A percentile compares a stretch with the other conserved stretches of the same genome.
These are phyloP conservation scores for Artemisia annua DNA, from an alignment of 129 eudicot genomes.

Conservation along the genomic window DNA sequence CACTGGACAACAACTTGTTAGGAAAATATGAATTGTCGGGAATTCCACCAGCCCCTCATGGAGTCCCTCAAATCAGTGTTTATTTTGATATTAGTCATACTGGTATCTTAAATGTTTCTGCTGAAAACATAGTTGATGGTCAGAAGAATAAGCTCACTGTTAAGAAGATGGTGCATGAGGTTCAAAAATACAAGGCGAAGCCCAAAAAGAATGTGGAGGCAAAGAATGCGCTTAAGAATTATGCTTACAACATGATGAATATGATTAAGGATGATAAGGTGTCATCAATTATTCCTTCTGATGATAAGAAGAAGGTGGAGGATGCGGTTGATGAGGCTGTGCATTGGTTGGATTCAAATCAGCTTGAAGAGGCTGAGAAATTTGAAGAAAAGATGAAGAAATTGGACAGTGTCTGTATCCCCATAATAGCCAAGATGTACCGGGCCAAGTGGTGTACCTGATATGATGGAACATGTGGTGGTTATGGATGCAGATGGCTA, in stretches of 20 bases:
- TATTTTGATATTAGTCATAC: conserved; percentile 21
- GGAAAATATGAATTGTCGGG: conserved; percentile 36
- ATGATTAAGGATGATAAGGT: conserved; percentile 2
- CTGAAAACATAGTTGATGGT: conserved; percentile 55
- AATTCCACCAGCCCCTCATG: conserved; percentile 14
- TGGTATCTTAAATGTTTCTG: conserved; percentile 51
- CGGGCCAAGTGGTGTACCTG: conserved; percentile 7
- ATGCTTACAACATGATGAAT: conserved; percentile 18
- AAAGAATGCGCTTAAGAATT: conserved; percentile 10
- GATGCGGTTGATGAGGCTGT: conserved; percentile 20
- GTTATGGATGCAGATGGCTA: background rate
- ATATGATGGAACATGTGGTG: background rate
- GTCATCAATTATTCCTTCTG: background rate
- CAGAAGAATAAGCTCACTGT: conserved; percentile 55
- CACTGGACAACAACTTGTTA: conserved; percentile 36
- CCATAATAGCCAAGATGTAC: conserved; percentile 11
- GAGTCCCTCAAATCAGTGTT: background rate
- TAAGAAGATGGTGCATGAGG: conserved; percentile 52
- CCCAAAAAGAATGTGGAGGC: conserved; percentile 13
- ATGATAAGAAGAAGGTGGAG: conserved; percentile 22
- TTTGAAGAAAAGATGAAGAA: conserved; percentile 16
- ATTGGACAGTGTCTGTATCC: conserved; percentile 13
- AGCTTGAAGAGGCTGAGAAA: conserved; percentile 12
- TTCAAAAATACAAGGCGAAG: conserved; percentile 16
- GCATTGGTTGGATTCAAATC: conserved; percentile 21